Base-by-base conservation (phyloP, 2,329 filamentous ascomycete species). In the Moelleriella libera region DNA sequence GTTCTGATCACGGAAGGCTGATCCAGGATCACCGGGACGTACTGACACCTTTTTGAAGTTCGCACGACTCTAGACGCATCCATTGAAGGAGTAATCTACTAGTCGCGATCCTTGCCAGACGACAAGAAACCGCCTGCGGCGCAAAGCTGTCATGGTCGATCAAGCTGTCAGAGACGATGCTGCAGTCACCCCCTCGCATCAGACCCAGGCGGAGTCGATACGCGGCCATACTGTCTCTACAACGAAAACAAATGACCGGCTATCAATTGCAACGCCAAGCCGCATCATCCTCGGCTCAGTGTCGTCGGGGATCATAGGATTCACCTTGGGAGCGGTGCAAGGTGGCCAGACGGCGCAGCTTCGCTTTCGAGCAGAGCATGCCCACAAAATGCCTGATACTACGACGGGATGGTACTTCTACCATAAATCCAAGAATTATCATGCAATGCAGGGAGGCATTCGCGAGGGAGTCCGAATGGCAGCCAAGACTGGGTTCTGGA, bases 391-490 rank as follows among this genome's bases (percentile, higher is more conserved):
- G 52, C 92, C 92, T 21, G 81, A 78, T 4, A 82, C 82, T 1
- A 82, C 86, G 30, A 79, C 82, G 2, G 90, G 88, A 14, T 98
- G 92, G 92, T 98, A 90, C 62, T 77, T 97, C n/a, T 98, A 98
- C 65, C 90, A 97, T 71, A 96, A 96, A 68, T 87, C 81, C 61
- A 97, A 97, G 66, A 97, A 95, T 66, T 97, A 98, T 68, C 80
- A 88, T 57, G 76, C 84, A 46, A 82, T 86, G 57, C 75, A 84
- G 28, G 85, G 84, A 5, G 90, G 85, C 1, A 69, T 94, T 14
- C 78, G 78, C 46, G 88, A 94, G 58, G 92, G 88, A 0, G 56
- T 87, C 45, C 80, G 76, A 54, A 86, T 92, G 74, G 88, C 84
- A 1, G 61, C 68, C 32, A 80, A 76, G 54, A 72, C 94, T 5